A percentile compares a stretch with the other conserved stretches of the same genome.
Conservation (phyloP, 1,284 basidiomycete genomes). For the Ustilago loliicola region DNA sequence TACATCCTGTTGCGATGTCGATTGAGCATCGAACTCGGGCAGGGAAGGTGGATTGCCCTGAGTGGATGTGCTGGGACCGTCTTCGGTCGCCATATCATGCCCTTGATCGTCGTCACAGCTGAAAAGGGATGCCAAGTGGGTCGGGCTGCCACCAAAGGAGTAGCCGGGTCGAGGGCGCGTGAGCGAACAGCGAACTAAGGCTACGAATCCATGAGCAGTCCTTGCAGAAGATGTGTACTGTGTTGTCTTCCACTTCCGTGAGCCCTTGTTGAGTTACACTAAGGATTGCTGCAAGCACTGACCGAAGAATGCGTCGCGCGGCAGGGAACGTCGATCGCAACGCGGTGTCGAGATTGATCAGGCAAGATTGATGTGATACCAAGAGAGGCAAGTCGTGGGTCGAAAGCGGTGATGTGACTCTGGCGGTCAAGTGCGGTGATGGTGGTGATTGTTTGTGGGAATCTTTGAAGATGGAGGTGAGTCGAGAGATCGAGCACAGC, state of each 20-base stretch:
- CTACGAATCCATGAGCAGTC: slow-evolving; percentile 21
- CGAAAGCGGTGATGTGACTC: not conserved
- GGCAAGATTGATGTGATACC: not conserved
- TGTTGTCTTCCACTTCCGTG: not conserved
- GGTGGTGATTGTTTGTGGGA: not conserved
- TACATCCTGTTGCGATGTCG: slow-evolving; percentile 19
- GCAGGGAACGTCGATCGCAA: not conserved
- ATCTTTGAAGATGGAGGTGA: not conserved
- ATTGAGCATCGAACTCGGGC: slow-evolving; percentile 14
- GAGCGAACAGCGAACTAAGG: slow-evolving; percentile 11
- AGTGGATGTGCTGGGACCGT: slow-evolving; percentile 14
- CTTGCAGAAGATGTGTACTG: not conserved
- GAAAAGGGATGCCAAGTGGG: slow-evolving; percentile 4
- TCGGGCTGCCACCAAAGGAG: slow-evolving; percentile 15
- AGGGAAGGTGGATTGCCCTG: slow-evolving; percentile 12
- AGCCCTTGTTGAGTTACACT: not conserved
- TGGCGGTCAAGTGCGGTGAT: not conserved
- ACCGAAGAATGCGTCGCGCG: not conserved
- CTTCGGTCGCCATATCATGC: slow-evolving; percentile 44
- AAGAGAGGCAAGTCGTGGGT: not conserved
- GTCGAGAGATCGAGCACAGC: not conserved
- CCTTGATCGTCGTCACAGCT: slow-evolving; percentile 21
- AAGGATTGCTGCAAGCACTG: not conserved
- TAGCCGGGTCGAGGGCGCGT: slow-evolving; percentile 15
- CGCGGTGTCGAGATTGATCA: not conserved